phyloP scores from a whole-genome alignment of 345 rosid species.

The Bruguiera gymnorhiza region DNA sequence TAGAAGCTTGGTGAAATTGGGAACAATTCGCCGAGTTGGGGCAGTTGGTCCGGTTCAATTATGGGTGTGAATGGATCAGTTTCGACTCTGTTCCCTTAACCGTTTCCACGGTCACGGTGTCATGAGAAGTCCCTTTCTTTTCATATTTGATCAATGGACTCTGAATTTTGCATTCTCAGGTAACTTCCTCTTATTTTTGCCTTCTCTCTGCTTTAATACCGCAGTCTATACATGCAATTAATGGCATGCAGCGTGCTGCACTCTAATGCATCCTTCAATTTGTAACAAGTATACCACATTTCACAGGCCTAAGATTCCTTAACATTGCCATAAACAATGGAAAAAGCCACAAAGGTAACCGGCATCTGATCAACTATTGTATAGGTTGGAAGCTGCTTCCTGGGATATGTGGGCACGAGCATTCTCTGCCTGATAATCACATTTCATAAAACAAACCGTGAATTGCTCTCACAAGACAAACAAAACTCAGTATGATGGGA shows the following conservation, averaged over 20 bases:
- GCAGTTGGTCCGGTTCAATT: conserved; percentile 2
- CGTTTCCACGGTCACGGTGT: background rate
- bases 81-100: conserved; percentile 5
- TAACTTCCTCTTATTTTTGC: too few species aligned
- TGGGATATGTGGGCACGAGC: background rate
- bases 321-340: too few species aligned
- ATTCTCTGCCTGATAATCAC: conserved; percentile 14
- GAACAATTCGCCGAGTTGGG: conserved; percentile 5
- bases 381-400: background rate
- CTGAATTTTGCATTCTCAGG: too few species aligned
- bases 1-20: conserved; percentile 18
- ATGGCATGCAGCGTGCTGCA: too few species aligned
- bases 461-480: background rate
- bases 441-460: background rate
- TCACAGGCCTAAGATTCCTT: too few species aligned
- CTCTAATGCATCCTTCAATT: too few species aligned
- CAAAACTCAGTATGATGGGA: background rate
- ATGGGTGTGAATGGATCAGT: background rate
- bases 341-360: too few species aligned
- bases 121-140: too few species aligned
- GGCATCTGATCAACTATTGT: background rate
- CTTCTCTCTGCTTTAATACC: too few species aligned
- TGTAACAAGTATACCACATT: too few species aligned
- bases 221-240: too few species aligned
- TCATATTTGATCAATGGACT: too few species aligned